Conservation (phyloP, 176 grass and related monocot genomes). For the Hordeum vulgare region MorexV3_pseudomolecules_assembly NC_058522.1:5216597-5217096, state of each 20-base stretch:
- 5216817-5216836: not conserved
- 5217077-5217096: not conserved
- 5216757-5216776: not conserved
- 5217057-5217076: not conserved
- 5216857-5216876: slow-evolving; percentile 42
- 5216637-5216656: not conserved
- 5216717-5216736: not conserved
- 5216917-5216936: slow-evolving; percentile 99
- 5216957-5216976: not conserved
- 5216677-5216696: not conserved
- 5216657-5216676: not conserved
- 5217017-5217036: not conserved
- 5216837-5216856: not conserved
- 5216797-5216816: not conserved
- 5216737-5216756: not conserved
- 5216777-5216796: not conserved
- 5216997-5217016: not conserved
- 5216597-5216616: too few relatives aligned
- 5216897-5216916: slow-evolving; percentile 98
- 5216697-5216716: not conserved
- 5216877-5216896: slow-evolving; percentile 91
- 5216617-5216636: not conserved
- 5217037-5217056: not conserved
- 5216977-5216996: not conserved
- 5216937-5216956: not conserved